Conservation (phyloP, 305 asterid genomes). For the Plantago coronopus region DNA sequence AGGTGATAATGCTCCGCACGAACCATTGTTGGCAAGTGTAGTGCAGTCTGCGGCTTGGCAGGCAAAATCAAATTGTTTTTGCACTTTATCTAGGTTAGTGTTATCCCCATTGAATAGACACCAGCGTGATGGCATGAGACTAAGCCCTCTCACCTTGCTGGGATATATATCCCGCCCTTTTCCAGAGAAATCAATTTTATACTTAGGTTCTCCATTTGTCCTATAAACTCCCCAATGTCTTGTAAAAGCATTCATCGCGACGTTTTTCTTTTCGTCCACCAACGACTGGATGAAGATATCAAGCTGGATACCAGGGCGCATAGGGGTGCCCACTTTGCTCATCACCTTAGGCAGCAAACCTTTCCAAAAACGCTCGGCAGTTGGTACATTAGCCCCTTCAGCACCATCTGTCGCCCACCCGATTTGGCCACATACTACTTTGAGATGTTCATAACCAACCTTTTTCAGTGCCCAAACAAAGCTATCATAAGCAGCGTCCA, state of each 20-base stretch:
- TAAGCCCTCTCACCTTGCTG: slow-evolving; percentile 32
- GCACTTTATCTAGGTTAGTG: not conserved
- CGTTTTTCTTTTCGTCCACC: slow-evolving; percentile 29
- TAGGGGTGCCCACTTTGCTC: slow-evolving; percentile 45
- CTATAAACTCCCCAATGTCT: slow-evolving; percentile 52
- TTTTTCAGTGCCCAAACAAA: slow-evolving; percentile 35
- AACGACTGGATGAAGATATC: slow-evolving; percentile 28
- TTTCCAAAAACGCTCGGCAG: slow-evolving; percentile 33
- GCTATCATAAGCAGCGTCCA: slow-evolving; percentile 28
- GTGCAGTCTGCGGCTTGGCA: slow-evolving; percentile 39
- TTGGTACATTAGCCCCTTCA: slow-evolving; percentile 16
- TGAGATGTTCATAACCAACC: slow-evolving; percentile 21
- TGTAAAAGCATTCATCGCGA: not conserved
- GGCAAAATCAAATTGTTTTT: not conserved
- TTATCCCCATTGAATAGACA: slow-evolving; percentile 31
- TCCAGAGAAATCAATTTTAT: slow-evolving; percentile 42
- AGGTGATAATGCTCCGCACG: slow-evolving; percentile 33
- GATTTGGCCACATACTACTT: slow-evolving; percentile 26
- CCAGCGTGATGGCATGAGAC: slow-evolving; percentile 49
- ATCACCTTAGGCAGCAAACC: slow-evolving; percentile 26
- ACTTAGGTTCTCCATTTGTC: slow-evolving; percentile 46
- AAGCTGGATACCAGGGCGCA: slow-evolving; percentile 29
- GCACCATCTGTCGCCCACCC: slow-evolving; percentile 60
- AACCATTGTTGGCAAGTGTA: slow-evolving; percentile 20
- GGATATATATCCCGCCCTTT: slow-evolving; percentile 38